Conservation (phyloP, 2,329 filamentous ascomycete genomes). For the Coniochaeta hoffmannii region DNA sequence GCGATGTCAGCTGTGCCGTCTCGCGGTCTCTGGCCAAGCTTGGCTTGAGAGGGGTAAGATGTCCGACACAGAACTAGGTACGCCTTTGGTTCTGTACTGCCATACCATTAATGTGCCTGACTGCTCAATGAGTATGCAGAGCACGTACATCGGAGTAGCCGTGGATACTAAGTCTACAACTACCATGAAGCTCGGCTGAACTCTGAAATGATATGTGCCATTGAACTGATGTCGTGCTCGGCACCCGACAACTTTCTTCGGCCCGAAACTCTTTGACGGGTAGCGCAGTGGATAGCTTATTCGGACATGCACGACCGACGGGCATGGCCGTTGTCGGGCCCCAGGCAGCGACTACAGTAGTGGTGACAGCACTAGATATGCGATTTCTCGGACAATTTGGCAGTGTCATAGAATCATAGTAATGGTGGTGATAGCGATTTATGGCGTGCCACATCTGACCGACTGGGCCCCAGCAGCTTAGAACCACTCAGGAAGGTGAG, state of each 20-base stretch:
- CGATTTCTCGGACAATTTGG: neutral
- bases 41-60: neutral
- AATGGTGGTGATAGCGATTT: neutral
- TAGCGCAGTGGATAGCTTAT: neutral
- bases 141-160: neutral
- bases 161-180: too few relatives aligned
- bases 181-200: neutral
- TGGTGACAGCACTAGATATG: neutral
- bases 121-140: neutral
- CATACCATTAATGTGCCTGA: neutral
- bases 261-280: neutral
- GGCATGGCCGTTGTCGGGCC: neutral
- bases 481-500: neutral
- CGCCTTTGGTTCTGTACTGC: neutral
- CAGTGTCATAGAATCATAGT: neutral
- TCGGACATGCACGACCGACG: neutral
- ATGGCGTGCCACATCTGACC: neutral
- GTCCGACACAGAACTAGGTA: neutral
- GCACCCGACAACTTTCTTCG: neutral
- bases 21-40: neutral
- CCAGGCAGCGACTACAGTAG: too few relatives aligned
- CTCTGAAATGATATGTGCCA: neutral
- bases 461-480: neutral
- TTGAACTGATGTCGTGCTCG: neutral
- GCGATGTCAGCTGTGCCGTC: neutral